Evolutionary conservation across 805 yeast genomes (phyloP).

Genomic region (Myxozyma vanderwaltii): DNA sequence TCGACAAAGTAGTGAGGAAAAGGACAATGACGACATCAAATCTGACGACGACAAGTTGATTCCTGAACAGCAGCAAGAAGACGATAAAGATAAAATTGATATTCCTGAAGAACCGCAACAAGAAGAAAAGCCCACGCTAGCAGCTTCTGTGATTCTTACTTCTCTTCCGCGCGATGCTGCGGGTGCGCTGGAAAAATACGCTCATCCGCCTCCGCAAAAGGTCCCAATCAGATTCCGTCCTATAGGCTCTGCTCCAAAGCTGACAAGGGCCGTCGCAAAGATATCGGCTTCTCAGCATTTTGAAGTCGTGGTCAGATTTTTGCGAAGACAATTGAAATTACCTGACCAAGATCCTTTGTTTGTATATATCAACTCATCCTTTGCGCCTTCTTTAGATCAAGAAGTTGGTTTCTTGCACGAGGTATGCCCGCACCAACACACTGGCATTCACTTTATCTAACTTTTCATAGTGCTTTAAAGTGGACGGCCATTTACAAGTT

Average conservation of each 20-base stretch:
- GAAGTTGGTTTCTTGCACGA: conserved; percentile 40
- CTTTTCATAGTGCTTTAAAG: conserved; percentile 27
- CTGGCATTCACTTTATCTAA: neutral
- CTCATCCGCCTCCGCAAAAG: conserved; percentile 35
- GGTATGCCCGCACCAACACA: conserved; percentile 13
- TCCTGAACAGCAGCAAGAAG: neutral
- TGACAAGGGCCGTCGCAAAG: conserved; percentile 51
- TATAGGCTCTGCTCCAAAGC: conserved; percentile 55
- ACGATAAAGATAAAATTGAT: neutral
- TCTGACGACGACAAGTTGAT: neutral
- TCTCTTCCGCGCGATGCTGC: conserved; percentile 41
- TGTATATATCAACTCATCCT: conserved; percentile 46
- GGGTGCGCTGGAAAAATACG: conserved; percentile 37
- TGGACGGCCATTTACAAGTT: conserved; percentile 40
- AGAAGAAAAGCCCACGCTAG: conserved; percentile 39
- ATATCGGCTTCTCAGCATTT: conserved; percentile 52
- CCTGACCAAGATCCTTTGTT: conserved; percentile 41
- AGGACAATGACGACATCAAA: neutral
- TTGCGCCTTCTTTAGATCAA: conserved; percentile 47
- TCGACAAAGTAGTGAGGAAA: neutral
- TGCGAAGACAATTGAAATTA: conserved; percentile 45
- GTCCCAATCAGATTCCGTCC: conserved; percentile 54
- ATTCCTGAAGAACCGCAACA: conserved; percentile 40
- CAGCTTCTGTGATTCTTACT: conserved; percentile 42
- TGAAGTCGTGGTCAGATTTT: conserved; percentile 49